Conservation (phyloP, 2,329 filamentous ascomycete genomes). For the Colletotrichum horii region DNA sequence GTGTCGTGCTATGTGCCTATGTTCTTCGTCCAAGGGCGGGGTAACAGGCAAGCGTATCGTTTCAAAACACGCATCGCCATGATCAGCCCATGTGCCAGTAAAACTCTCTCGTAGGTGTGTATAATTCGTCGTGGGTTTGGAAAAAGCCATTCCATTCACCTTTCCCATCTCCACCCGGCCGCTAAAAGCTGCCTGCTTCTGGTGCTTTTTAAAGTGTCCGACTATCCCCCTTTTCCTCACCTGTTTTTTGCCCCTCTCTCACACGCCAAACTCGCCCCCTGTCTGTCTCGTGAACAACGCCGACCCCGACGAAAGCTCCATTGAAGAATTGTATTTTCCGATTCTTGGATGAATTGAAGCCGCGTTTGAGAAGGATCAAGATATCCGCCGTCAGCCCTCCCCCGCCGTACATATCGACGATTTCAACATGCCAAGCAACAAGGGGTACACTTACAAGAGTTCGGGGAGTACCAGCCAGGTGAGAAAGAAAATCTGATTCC, state of each 20-base stretch:
- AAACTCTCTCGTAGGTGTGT: neutral
- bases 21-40: constrained; percentile 4
- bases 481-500: constrained; percentile 18
- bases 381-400: neutral
- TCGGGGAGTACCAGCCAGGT: constrained; percentile 69
- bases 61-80: constrained; percentile 11
- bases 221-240: neutral
- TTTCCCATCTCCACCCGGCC: neutral
- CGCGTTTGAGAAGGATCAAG: neutral
- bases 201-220: neutral
- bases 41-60: constrained; percentile 6
- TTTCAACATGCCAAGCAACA: constrained; percentile 20
- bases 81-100: constrained; percentile 6
- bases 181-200: neutral
- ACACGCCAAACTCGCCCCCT: neutral
- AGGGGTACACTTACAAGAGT: constrained; percentile 48
- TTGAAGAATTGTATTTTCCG: neutral
- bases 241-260: neutral
- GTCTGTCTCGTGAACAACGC: neutral
- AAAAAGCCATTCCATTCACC: neutral
- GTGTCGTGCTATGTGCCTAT: neutral
- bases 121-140: neutral
- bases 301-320: neutral
- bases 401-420: neutral
- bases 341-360: neutral